Conservation (phyloP, 345 rosid genomes). For the Hevea brasiliensis region DNA sequence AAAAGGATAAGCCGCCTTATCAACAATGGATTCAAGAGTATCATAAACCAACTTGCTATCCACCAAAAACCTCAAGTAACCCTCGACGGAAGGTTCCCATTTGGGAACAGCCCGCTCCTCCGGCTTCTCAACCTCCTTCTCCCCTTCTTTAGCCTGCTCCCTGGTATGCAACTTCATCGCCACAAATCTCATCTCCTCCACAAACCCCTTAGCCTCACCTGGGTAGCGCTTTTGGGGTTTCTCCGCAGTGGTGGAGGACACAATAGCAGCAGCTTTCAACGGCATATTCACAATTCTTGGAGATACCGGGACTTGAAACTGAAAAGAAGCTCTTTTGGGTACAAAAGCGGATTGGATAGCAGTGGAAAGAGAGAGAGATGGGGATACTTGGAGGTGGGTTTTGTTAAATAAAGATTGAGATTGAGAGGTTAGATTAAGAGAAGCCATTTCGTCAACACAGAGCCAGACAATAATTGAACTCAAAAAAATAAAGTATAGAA, state of each 20-base stretch:
- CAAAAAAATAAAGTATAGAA: background rate
- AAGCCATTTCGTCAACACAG: conserved; percentile 49
- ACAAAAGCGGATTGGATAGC: conserved; percentile 32
- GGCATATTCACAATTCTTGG: conserved; percentile 36
- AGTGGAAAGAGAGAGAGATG: conserved; percentile 10
- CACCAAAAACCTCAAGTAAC: conserved; percentile 83
- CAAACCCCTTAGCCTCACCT: conserved; percentile 89
- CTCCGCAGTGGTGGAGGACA: conserved; percentile 66
- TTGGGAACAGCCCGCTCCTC: conserved; percentile 62
- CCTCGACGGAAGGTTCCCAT: conserved; percentile 83
- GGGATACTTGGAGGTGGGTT: conserved; percentile 29
- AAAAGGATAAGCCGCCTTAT: conserved; percentile 57
- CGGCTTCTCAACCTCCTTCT: conserved; percentile 67
- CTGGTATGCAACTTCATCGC: conserved; percentile 90
- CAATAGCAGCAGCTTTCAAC: conserved; percentile 32
- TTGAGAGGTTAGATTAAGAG: conserved; percentile 50
- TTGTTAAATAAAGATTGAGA: conserved; percentile 44
- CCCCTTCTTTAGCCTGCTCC: conserved; percentile 89
- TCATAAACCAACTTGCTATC: conserved; percentile 92
- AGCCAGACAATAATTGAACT: background rate
- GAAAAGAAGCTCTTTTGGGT: conserved; percentile 21
- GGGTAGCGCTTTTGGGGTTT: conserved; percentile 73
- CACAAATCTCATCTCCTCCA: conserved; percentile 99
- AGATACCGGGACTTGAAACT: conserved; percentile 3
- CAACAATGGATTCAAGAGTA: conserved; percentile 73